Conservation (phyloP, 2,329 filamentous ascomycete genomes). For the Apiospora marii region DNA sequence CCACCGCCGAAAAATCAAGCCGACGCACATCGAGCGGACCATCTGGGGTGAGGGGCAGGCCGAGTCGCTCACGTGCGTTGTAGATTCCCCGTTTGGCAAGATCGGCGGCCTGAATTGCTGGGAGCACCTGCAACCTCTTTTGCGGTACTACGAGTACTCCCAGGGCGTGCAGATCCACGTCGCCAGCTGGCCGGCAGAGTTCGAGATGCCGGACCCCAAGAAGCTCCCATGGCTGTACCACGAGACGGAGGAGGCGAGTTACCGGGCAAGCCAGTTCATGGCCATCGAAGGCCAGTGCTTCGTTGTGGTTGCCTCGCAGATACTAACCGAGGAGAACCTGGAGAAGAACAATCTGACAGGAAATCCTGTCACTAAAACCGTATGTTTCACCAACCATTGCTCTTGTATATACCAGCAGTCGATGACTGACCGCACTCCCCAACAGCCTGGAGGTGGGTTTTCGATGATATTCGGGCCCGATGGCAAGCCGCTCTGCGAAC, state of each 20-base stretch:
- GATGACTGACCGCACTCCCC: slow-evolving; percentile 25
- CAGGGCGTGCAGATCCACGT: slow-evolving; percentile 46
- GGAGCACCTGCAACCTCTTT: slow-evolving; percentile 51
- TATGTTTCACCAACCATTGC: slow-evolving; percentile 30
- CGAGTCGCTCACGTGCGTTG: slow-evolving; percentile 61
- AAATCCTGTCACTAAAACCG: slow-evolving; percentile 46
- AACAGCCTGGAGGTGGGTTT: slow-evolving; percentile 51
- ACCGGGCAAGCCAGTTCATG: slow-evolving; percentile 48
- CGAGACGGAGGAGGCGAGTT: slow-evolving; percentile 43
- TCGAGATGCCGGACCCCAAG: slow-evolving; percentile 45
- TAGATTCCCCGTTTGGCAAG: slow-evolving; percentile 57
- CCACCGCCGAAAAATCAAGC: slow-evolving; percentile 59
- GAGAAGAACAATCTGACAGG: slow-evolving; percentile 49
- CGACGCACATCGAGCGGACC: slow-evolving; percentile 55
- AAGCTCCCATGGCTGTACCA: slow-evolving; percentile 47
- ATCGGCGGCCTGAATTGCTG: slow-evolving; percentile 61
- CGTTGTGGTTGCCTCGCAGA: slow-evolving; percentile 49
- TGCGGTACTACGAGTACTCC: slow-evolving; percentile 46
- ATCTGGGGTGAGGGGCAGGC: slow-evolving; percentile 64
- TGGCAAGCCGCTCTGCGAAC: slow-evolving; percentile 53
- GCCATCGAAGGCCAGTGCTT: slow-evolving; percentile 54
- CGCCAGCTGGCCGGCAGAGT: slow-evolving; percentile 45
- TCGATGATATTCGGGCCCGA: slow-evolving; percentile 61
- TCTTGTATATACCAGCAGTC: not conserved
- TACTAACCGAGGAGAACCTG: slow-evolving; percentile 49